phyloP scores from a whole-genome alignment of 768 basidiomycete genomes.

The Trametes coccinea region DNA sequence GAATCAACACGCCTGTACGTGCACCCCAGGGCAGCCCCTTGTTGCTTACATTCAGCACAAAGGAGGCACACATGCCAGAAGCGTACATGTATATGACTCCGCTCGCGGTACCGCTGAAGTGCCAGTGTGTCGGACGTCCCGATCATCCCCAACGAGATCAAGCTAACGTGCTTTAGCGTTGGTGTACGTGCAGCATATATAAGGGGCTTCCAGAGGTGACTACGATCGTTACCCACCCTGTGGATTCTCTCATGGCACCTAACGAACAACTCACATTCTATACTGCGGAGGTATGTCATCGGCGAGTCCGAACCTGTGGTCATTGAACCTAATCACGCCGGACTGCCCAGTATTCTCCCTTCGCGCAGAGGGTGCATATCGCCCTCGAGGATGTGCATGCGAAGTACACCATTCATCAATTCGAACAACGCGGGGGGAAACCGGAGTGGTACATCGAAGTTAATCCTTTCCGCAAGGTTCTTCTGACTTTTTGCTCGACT shows the following conservation, averaged over 20 bases:
- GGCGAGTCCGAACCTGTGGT: too few species aligned
- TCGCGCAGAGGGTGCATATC: conserved; percentile 42
- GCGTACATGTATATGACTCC: too few species aligned
- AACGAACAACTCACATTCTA: conserved; percentile 18
- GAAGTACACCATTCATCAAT: conserved; percentile 50
- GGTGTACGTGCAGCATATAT: neutral
- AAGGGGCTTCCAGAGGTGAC: neutral
- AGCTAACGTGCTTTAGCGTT: too few species aligned
- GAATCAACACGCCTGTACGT: too few species aligned
- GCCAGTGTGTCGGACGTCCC: too few species aligned
- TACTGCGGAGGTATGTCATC: conserved; percentile 25
- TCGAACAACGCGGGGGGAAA: conserved; percentile 57
- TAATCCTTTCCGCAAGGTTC: conserved; percentile 66
- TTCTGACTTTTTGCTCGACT: neutral
- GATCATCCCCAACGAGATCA: too few species aligned
- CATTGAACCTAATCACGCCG: too few species aligned
- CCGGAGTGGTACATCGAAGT: conserved; percentile 69
- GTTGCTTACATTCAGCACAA: too few species aligned
- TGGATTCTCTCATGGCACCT: neutral
- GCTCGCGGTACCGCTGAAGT: too few species aligned
- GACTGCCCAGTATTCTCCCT: too few species aligned
- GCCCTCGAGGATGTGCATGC: conserved; percentile 60
- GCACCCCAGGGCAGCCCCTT: too few species aligned
- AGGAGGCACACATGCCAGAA: too few species aligned
- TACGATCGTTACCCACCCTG: neutral